Evolutionary conservation across 164 flowering plant species (phyloP), one percentile per base, ranked within the genome.

Genomic region (Vitis cinerea): DNA sequence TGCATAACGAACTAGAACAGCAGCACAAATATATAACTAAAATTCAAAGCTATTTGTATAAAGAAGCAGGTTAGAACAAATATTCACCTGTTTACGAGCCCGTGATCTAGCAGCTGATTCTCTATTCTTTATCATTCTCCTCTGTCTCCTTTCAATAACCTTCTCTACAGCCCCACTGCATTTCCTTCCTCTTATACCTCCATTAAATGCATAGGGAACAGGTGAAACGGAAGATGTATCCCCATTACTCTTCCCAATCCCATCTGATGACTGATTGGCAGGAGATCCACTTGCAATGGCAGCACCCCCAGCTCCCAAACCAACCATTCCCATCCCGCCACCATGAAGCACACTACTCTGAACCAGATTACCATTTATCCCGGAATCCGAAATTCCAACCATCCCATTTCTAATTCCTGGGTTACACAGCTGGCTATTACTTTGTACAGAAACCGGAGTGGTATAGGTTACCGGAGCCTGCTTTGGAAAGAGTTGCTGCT

Each of bases 151-250:
- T 82, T 87, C 91, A 37, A 84, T 80, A 31, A 86, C 91, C 76
- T 86, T 87, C 74, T 87, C 91, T 72, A 86, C 66, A 55, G 84
- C 65, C 4, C 85, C 78, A 57, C 72, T 65, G 56, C 67, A 29
- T 65, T 75, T 89, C 69, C 89, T 83, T 23, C 89, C 93, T 53
- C 88, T 68, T 2, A 87, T 27, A 30, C 88, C 81, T 55, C 93
- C 97, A 81, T 83, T 90, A 73, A 88, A 87, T 37, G 71, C 67
- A 72, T 81, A 90, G 67, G 99, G 93, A 68, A 80, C 87, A 6
- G 97, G 97, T 7, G 99, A 90, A 59, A 89, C 84, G 1, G 97
- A 89, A 68, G 97, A 82, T 1, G 81, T 78, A 75, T 94, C 97
- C 19, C 94, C 97, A 76, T 83, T 87, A 58, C 90, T 87, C 84